Percentiles rank a stretch among this genome's conserved stretches.
phyloP scores from a whole-genome alignment of 139 green algal species.

The Volvox africanus region DNA sequence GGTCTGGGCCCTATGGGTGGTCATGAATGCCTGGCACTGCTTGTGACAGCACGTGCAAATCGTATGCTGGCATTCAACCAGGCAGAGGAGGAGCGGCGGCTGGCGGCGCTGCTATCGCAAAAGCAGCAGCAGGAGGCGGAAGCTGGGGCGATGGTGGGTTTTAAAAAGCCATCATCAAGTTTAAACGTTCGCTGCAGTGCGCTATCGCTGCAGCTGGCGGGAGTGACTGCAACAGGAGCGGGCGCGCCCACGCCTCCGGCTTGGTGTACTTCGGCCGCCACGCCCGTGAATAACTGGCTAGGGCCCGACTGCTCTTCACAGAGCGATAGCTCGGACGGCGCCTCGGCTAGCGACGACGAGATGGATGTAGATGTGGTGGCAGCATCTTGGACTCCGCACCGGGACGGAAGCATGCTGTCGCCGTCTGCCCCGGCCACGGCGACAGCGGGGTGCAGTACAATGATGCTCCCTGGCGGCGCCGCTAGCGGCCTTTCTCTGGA shows the following conservation, averaged over 20 bases:
- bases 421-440: neutral
- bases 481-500: neutral
- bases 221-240: neutral
- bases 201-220: conserved; percentile 28
- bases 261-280: neutral
- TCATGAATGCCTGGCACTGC: conserved; percentile 35
- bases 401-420: neutral
- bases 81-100: neutral
- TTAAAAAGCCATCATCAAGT: neutral
- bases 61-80: neutral
- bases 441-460: no score
- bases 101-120: neutral
- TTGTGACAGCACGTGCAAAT: neutral
- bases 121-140: neutral
- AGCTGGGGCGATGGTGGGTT: neutral
- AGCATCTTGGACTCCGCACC: neutral
- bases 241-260: neutral
- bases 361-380: conserved; percentile 2
- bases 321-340: neutral
- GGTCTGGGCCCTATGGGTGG: conserved; percentile 26
- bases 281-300: neutral
- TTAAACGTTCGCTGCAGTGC: neutral
- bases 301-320: neutral
- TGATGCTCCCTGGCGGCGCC: no score
- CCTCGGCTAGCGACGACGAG: neutral